Conservation (phyloP, 2,329 filamentous ascomycete species). For the Calonectria ilicicola region DNA sequence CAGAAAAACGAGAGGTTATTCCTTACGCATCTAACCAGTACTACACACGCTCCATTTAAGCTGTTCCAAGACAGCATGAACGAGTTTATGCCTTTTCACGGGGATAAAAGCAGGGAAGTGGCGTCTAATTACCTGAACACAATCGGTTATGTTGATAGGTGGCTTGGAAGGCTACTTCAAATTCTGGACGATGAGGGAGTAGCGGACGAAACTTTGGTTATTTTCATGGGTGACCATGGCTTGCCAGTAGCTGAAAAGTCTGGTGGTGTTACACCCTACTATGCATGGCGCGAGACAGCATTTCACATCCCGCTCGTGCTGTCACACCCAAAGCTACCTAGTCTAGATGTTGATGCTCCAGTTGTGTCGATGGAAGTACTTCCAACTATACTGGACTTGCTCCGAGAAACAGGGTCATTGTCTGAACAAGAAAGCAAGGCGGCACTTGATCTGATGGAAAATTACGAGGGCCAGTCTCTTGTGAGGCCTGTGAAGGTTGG, state of each 20-base stretch:
- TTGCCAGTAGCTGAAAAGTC: conserved; percentile 42
- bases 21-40: conserved; percentile 47
- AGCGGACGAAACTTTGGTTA: conserved; percentile 45
- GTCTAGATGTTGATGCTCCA: conserved; percentile 36
- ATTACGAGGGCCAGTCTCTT: conserved; percentile 43
- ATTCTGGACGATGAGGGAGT: conserved; percentile 44
- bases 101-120: neutral
- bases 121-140: conserved; percentile 42
- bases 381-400: conserved; percentile 46
- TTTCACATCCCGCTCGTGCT: conserved; percentile 44
- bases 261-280: conserved; percentile 39
- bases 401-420: conserved; percentile 42
- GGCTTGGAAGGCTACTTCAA: conserved; percentile 39
- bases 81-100: neutral
- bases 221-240: conserved; percentile 47
- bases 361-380: conserved; percentile 43
- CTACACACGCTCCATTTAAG: conserved; percentile 44
- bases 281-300: conserved; percentile 39
- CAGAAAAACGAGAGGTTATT: conserved; percentile 46
- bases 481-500: conserved; percentile 32
- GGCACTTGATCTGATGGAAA: conserved; percentile 34
- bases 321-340: conserved; percentile 43
- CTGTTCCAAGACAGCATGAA: neutral
- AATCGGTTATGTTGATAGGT: conserved; percentile 43
- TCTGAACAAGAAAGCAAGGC: conserved; percentile 23